Evolutionary conservation across 352 stramenopile genomes (phyloP).

Genomic region (Phytophthora quininea): DNA sequence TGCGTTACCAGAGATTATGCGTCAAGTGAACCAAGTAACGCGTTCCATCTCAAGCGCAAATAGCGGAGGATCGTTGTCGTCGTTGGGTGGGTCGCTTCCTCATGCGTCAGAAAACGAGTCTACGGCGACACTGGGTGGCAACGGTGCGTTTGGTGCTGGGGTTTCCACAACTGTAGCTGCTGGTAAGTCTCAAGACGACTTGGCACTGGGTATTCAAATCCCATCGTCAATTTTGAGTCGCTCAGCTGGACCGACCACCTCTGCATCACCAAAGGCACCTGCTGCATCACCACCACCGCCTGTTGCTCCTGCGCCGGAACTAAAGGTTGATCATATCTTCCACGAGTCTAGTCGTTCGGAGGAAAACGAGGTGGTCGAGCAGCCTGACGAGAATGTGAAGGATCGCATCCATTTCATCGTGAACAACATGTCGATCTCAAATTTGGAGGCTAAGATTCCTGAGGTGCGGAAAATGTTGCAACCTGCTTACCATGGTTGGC

Average conservation of each 20-base stretch:
- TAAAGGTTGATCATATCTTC: constrained; percentile 88
- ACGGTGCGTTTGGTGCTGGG: constrained; percentile 25
- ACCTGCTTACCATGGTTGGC: constrained; percentile 95
- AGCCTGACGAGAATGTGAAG: constrained; percentile 87
- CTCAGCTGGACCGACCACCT: constrained; percentile 50
- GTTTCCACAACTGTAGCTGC: constrained; percentile 18
- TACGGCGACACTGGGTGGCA: constrained; percentile 27
- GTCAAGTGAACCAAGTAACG: constrained; percentile 85
- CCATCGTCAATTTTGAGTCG: constrained; percentile 53
- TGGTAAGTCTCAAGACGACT: constrained; percentile 39
- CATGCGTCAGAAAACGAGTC: constrained; percentile 28
- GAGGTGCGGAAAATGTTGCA: constrained; percentile 96
- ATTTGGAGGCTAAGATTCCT: constrained; percentile 96
- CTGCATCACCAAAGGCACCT: constrained; percentile 45
- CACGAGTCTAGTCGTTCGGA: constrained; percentile 68
- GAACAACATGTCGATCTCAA: constrained; percentile 99
- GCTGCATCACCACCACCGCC: constrained; percentile 50
- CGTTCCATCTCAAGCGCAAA: constrained; percentile 46
- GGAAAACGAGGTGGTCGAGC: constrained; percentile 62
- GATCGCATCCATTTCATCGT: constrained; percentile 99
- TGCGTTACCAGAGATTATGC: constrained; percentile 92
- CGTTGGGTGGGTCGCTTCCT: constrained; percentile 26
- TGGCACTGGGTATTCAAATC: constrained; percentile 39
- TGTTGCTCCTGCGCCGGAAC: constrained; percentile 49
- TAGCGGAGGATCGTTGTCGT: constrained; percentile 23